Evolutionary conservation across 495 filamentous ascomycete genomes (phyloP).

Genomic region (Aspergillus egyptiacus): DNA sequence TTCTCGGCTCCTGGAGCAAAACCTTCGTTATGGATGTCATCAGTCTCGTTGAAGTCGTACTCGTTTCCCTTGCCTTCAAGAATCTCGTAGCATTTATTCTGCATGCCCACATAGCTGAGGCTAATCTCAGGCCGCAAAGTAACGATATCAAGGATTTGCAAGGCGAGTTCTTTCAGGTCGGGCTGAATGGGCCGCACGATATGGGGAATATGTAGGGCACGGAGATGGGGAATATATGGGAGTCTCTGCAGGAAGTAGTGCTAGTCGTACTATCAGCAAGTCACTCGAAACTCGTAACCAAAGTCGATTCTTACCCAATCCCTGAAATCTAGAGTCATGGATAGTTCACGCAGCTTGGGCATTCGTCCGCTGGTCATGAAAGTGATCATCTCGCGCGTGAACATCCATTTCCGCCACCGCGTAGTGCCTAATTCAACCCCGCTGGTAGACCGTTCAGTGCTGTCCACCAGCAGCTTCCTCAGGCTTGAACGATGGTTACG

Average conservation of each 20-base stretch:
- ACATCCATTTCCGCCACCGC: constrained; percentile 70
- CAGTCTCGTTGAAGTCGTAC: constrained; percentile 28
- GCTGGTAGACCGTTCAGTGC: constrained; percentile 46
- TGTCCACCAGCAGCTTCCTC: constrained; percentile 73
- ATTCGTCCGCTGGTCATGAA: constrained; percentile 84
- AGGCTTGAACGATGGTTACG: constrained; percentile 68
- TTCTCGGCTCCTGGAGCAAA: constrained; percentile 37
- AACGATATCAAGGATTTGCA: constrained; percentile 80
- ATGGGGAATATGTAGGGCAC: constrained; percentile 71
- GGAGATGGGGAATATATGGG: constrained; percentile 67
- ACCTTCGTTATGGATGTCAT: constrained; percentile 38
- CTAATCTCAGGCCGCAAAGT: constrained; percentile 79
- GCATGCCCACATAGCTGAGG: constrained; percentile 77
- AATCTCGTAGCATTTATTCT: constrained; percentile 82
- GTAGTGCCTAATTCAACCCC: constrained; percentile 26
- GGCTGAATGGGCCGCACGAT: constrained; percentile 59
- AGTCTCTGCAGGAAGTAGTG: constrained; percentile 84
- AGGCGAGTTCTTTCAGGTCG: constrained; percentile 64
- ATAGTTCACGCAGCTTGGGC: constrained; percentile 67
- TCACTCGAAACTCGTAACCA: no score
- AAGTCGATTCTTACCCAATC: constrained; percentile 91
- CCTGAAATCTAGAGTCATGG: constrained; percentile 69
- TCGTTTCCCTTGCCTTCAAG: constrained; percentile 57
- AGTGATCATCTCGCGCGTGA: constrained; percentile 63
- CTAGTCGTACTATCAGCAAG: constrained; percentile 36